A percentile compares a stretch with the other conserved stretches of the same genome.
Evolutionary conservation across 352 stramenopile species (phyloP).

Genomic region (Saprolegnia diclina): DNA sequence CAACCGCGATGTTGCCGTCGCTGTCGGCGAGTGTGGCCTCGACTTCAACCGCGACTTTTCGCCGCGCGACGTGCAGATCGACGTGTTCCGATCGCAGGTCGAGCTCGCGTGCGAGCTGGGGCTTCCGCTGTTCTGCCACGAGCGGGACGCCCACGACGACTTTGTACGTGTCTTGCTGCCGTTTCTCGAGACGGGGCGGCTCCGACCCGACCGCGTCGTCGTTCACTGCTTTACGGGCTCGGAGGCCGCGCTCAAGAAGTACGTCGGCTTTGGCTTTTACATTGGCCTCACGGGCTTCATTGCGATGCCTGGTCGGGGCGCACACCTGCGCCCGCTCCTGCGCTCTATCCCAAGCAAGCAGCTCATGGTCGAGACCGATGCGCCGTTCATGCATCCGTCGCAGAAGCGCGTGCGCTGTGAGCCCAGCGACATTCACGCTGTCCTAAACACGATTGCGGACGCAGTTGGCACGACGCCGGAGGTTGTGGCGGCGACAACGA

Average conservation of each 20-base stretch:
- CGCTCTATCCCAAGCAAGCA: conserved; percentile 43
- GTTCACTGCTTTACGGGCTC: conserved; percentile 73
- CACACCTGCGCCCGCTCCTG: conserved; percentile 41
- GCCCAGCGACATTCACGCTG: conserved; percentile 53
- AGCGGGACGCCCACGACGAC: conserved; percentile 52
- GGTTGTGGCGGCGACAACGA: conserved; percentile 42
- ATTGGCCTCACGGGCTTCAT: conserved; percentile 70
- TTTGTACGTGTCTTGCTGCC: conserved; percentile 51
- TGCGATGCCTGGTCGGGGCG: conserved; percentile 53
- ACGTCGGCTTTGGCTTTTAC: conserved; percentile 59
- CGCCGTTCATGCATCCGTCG: conserved; percentile 51
- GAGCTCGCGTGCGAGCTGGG: conserved; percentile 69
- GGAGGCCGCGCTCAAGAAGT: conserved; percentile 44
- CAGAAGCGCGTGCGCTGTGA: conserved; percentile 41
- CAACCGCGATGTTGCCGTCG: conserved; percentile 63
- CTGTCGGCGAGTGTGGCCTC: conserved; percentile 93
- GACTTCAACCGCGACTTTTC: conserved; percentile 96
- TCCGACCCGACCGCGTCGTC: conserved; percentile 43
- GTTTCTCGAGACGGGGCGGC: conserved; percentile 35
- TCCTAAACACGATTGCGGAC: conserved; percentile 52
- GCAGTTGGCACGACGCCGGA: conserved; percentile 38
- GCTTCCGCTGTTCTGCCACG: conserved; percentile 93
- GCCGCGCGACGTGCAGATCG: conserved; percentile 79
- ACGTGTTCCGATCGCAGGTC: conserved; percentile 86
- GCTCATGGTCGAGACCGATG: conserved; percentile 71